Base-by-base conservation (phyloP, 352 stramenopile genomes). In the Phytophthora ramorum region DNA sequence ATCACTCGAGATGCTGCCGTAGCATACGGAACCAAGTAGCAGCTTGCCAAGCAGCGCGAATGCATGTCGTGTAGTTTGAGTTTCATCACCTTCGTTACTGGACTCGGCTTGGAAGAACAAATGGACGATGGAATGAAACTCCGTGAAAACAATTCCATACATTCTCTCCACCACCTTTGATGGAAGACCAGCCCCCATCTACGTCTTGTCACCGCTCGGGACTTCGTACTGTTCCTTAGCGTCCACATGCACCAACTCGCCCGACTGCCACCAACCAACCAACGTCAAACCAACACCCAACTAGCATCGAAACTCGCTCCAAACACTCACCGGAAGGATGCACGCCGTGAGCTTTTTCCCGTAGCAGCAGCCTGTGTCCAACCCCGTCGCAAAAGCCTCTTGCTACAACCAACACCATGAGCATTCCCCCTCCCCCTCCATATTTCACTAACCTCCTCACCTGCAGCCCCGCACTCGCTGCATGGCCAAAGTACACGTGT, bases 351-450 rank as follows among this genome's bases (percentile, higher is more conserved):
- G 80, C 50, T 82, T 66, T 8, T 64, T 83, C 59, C 93, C 93
- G 62, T 98, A 98, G 65, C 89, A 95, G 65, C 89, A 97, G 8
- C 93, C 93, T 12, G 92, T 97, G 68, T 98, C 92, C 43, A 98
- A 75, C 3, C 93, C 93, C 8, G 92, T 97, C 8, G 92, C 92
- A 81, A 96, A 93, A 9, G 79, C 72, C 67, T 95, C 82, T 85
- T 90, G 79, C 79, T 96, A 71, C 24, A 43, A 48, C 17, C 37
- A 49, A 32, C 28, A 32, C 28, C 3, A 32, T 32, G 4, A 37
- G 41, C 12, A 61, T n/a, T 19, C 13, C 43, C 13, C 16, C 7
- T 12, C 38, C 32, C 8, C 12, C 4, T 44, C 6, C 7, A 47
- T 48, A 13, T 1, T 50, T 2, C 32, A 61, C 40, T 19, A 57